A percentile compares a stretch with the other conserved stretches of the same genome.
These are phyloP conservation scores for Pulveroboletus sp. DNA, from an alignment of 768 basidiomycete species.

Conservation along the genomic window DNA sequence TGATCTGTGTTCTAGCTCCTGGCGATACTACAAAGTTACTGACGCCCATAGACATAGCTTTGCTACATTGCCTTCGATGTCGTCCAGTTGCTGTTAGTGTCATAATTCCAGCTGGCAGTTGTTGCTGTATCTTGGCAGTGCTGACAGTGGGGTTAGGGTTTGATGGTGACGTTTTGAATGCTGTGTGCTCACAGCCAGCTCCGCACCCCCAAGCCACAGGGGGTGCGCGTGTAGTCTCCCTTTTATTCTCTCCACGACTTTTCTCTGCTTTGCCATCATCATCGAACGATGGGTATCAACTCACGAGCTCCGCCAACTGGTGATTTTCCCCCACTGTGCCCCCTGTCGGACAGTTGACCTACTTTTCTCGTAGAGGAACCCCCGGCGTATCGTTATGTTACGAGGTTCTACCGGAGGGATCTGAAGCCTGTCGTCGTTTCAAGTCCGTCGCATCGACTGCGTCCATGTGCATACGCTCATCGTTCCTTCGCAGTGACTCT, in stretches of 20 bases:
- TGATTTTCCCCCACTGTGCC: neutral
- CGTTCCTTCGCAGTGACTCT: slow-evolving; percentile 30
- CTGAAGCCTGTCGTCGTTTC: slow-evolving; percentile 56
- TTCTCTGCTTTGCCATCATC: neutral
- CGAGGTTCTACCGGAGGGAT: slow-evolving; percentile 50
- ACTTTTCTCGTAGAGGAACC: slow-evolving; percentile 30
- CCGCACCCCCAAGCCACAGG: no score
- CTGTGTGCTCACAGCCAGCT: slow-evolving; percentile 2
- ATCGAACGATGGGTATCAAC: slow-evolving; percentile 13
- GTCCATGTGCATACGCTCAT: neutral
- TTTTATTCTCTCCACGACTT: neutral
- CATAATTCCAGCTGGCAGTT: no score
- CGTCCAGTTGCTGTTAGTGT: neutral
- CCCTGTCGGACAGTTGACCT: neutral
- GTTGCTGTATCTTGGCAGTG: no score
- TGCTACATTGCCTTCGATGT: neutral
- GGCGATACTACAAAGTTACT: neutral
- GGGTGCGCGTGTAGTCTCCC: neutral
- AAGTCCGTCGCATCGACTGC: slow-evolving; percentile 31
- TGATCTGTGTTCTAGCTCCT: no score
- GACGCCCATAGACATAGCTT: slow-evolving; percentile 1
- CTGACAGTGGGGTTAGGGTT: neutral
- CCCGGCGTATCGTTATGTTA: slow-evolving; percentile 58
- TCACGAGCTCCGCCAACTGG: slow-evolving; percentile 11
- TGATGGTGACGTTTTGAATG: slow-evolving; percentile 17